phyloP scores from a whole-genome alignment of 306 rosid genomes.

The Benincasa hispida region DNA sequence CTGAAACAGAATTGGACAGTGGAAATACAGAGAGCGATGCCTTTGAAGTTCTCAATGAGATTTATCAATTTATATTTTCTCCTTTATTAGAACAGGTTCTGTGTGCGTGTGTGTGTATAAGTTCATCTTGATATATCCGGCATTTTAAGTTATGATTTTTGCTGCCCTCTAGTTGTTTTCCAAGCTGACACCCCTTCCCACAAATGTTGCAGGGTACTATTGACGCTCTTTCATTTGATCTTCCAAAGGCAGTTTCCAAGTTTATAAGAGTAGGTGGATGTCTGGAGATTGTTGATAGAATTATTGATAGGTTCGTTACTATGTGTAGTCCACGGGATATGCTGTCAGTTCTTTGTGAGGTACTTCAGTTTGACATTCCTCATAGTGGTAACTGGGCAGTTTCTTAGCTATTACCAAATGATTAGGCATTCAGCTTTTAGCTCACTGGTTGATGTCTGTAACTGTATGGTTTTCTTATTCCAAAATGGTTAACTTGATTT shows the following conservation, averaged over 20 bases:
- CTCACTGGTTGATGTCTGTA: background rate
- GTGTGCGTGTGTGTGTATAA: no score
- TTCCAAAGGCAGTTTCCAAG: slow-evolving; percentile 67
- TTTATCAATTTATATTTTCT: slow-evolving; percentile 37
- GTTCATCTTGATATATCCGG: background rate
- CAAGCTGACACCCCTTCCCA: background rate
- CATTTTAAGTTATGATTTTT: background rate
- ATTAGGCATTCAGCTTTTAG: background rate
- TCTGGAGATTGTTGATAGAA: slow-evolving; percentile 39
- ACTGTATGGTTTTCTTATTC: background rate
- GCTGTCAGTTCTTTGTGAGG: slow-evolving; percentile 72
- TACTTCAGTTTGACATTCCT: slow-evolving; percentile 11
- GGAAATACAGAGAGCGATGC: slow-evolving; percentile 27
- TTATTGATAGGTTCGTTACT: slow-evolving; percentile 42
- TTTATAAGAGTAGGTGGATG: slow-evolving; percentile 37
- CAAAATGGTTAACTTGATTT: background rate
- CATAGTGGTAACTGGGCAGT: background rate
- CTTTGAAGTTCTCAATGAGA: slow-evolving; percentile 34
- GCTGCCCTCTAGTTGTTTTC: background rate
- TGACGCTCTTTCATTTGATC: slow-evolving; percentile 58
- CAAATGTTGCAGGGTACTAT: slow-evolving; percentile 36
- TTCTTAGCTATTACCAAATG: background rate
- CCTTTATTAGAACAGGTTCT: slow-evolving; percentile 48
- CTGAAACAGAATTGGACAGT: slow-evolving; percentile 31
- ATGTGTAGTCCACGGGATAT: slow-evolving; percentile 68